Conservation (phyloP, 2,329 filamentous ascomycete genomes). For the Penicillium psychrosexuale region DNA sequence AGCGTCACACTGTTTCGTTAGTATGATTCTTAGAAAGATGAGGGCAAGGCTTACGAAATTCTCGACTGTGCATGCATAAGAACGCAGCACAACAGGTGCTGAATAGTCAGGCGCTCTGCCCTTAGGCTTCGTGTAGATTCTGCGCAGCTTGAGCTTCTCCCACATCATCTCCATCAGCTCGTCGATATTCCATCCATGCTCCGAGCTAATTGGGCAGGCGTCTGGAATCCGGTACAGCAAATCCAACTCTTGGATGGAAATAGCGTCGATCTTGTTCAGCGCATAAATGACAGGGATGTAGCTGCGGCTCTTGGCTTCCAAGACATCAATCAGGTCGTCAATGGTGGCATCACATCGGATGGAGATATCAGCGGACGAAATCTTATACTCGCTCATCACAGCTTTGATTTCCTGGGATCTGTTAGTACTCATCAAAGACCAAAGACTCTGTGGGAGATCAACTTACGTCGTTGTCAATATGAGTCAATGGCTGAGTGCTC, state of each 20-base stretch:
- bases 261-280: slow-evolving; percentile 97
- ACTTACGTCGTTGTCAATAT: slow-evolving; percentile 77
- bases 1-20: slow-evolving; percentile 70
- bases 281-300: slow-evolving; percentile 99
- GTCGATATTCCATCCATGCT: slow-evolving; percentile 97
- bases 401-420: slow-evolving; percentile 76
- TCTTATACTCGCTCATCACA: slow-evolving; percentile 95
- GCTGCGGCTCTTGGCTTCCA: slow-evolving; percentile 89
- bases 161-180: slow-evolving; percentile 98
- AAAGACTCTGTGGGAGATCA: neutral
- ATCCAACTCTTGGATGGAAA: slow-evolving; percentile 96
- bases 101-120: slow-evolving; percentile 91
- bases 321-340: slow-evolving; percentile 91
- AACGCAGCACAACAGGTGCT: slow-evolving; percentile 81
- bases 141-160: slow-evolving; percentile 87
- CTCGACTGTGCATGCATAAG: slow-evolving; percentile 81
- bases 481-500: slow-evolving; percentile 84
- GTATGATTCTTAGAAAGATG: slow-evolving; percentile 18
- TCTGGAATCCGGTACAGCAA: slow-evolving; percentile 95
- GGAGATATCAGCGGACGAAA: slow-evolving; percentile 93
- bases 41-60: slow-evolving; percentile 74
- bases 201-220: slow-evolving; percentile 93
- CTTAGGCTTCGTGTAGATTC: slow-evolving; percentile 98
- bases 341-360: slow-evolving; percentile 97
- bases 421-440: slow-evolving; percentile 12